Base-by-base conservation (phyloP, 2,329 filamentous ascomycete genomes). In the Trichoderma gracile region DNA sequence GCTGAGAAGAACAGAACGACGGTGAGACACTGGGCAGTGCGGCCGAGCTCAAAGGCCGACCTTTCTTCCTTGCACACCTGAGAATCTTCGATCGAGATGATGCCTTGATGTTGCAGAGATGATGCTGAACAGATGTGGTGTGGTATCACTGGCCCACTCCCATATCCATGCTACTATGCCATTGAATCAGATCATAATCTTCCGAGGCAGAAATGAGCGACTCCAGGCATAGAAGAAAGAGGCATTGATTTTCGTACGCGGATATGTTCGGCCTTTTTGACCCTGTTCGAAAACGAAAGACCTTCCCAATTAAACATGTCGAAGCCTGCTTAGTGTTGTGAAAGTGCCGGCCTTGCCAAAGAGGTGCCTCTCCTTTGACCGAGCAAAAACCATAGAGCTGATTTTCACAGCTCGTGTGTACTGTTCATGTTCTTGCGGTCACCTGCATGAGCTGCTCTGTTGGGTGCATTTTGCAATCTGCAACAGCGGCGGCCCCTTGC, bases 221-320 rank as follows among this genome's bases (percentile, higher is more conserved):
- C 38, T 30, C 33, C 33, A 40, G 43, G 40, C 40, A 27, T 3
- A 5, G 33, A 12, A 33, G 7, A 12, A 38, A 38, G 3, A 4
- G 33, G 33, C 33, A 12, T 12, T 38, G 33, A 38, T 38, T 55
- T 55, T 55, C 52, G 33, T 19, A 25, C 23, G 30, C n/a, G 52
- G 19, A 23, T 42, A 25, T 38, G 10, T 10, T 38, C 10, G 33
- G 33, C 33, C 33, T 12, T 38, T 12, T 38, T 38, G 33, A 10
- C 33, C 33, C 33, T 38, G 33, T 14, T 38, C 33, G 33, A 2
- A 5, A 38, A 38, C 2, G 38, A 33, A 38, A 21, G 9, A 43
- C 58, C 58, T 61, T 53, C 57, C 57, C 57, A 23, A 43, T 53
- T 60, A 23, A 33, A 53, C 38, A 60, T 60, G 46, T 15, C 23